phyloP scores from a whole-genome alignment of 768 basidiomycete genomes.

The Kwoniella botswanensis region DNA sequence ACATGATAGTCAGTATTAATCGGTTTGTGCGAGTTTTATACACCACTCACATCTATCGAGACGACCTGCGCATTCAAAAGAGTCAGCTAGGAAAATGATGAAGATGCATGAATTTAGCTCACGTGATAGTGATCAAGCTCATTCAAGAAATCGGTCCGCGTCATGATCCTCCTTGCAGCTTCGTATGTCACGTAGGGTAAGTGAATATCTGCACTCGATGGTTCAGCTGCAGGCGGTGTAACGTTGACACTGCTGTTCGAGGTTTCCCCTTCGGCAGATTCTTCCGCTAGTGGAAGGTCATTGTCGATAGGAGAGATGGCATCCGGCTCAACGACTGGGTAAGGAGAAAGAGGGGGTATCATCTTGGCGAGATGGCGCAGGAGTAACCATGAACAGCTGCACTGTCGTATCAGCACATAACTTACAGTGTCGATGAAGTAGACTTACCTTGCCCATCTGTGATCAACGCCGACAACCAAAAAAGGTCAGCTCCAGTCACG shows the following conservation, averaged over 20 bases:
- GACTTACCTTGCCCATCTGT: conserved; percentile 35
- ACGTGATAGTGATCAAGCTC: conserved; percentile 61
- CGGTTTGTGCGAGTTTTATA: not conserved
- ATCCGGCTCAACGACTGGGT: not conserved
- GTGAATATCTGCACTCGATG: conserved; percentile 25
- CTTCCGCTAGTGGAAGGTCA: conserved; percentile 21
- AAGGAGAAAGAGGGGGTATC: conserved; percentile 24
- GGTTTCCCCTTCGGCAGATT: conserved; percentile 21
- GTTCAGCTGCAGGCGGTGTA: conserved; percentile 67
- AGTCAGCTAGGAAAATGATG: not conserved
- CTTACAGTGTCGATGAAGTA: not conserved
- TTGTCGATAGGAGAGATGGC: not conserved
- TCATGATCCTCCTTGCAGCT: conserved; percentile 80
- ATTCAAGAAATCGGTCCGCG: conserved; percentile 79
- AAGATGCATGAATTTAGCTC: conserved; percentile 29
- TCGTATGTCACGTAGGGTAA: conserved; percentile 61
- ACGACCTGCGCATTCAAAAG: conserved; percentile 64
- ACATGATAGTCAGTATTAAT: conserved; percentile 1
- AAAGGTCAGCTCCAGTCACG: not conserved
- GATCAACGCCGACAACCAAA: not conserved
- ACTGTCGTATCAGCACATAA: conserved; percentile 1
- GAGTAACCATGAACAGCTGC: conserved; percentile 77
- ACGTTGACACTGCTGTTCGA: conserved; percentile 62
- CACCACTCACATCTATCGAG: conserved; percentile 70
- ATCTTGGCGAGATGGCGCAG: conserved; percentile 71